A percentile compares a stretch with the other conserved stretches of the same genome.
These are phyloP conservation scores for Candida albicans DNA, from an alignment of 1,139 yeast genomes.

Conservation along the genomic window DNA sequence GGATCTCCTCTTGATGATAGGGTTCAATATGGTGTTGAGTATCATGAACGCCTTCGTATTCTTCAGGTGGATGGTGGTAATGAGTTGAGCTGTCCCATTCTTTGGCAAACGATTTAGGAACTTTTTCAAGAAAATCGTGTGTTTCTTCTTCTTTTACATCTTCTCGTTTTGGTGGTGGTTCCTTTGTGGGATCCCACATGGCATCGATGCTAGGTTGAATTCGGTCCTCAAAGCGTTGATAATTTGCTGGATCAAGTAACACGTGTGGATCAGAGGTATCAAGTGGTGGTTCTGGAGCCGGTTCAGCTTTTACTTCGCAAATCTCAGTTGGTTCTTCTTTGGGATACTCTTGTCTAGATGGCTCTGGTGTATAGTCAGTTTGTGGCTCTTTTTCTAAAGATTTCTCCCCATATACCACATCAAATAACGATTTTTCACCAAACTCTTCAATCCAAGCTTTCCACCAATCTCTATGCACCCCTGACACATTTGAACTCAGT, in stretches of 20 bases:
- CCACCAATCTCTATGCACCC: constrained; percentile 45
- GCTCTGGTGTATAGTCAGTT: neutral
- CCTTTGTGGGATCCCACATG: constrained; percentile 41
- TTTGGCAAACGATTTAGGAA: constrained; percentile 14
- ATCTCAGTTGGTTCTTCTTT: neutral
- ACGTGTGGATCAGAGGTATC: constrained; percentile 22
- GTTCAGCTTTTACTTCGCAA: constrained; percentile 4
- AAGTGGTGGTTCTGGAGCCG: constrained; percentile 8
- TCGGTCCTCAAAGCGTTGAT: constrained; percentile 23
- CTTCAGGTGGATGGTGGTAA: neutral
- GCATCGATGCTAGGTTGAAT: constrained; percentile 26
- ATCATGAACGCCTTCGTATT: constrained; percentile 1
- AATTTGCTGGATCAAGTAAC: constrained; percentile 27
- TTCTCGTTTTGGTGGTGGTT: constrained; percentile 31
- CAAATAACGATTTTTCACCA: constrained; percentile 20
- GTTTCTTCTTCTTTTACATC: constrained; percentile 1
- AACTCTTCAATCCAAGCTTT: constrained; percentile 38
- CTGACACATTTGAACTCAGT: constrained; percentile 18
- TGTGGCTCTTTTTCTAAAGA: constrained; percentile 1
- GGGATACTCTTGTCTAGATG: neutral
- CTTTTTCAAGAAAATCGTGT: constrained; percentile 9
- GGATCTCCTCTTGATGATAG: constrained; percentile 7
- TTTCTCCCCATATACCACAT: constrained; percentile 12
- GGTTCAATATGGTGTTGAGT: constrained; percentile 6
- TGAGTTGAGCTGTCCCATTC: constrained; percentile 17